Evolutionary conservation across 345 rosid genomes (phyloP), one percentile per base, ranked within the genome.

Genomic region (Trapa incisa): DNA sequence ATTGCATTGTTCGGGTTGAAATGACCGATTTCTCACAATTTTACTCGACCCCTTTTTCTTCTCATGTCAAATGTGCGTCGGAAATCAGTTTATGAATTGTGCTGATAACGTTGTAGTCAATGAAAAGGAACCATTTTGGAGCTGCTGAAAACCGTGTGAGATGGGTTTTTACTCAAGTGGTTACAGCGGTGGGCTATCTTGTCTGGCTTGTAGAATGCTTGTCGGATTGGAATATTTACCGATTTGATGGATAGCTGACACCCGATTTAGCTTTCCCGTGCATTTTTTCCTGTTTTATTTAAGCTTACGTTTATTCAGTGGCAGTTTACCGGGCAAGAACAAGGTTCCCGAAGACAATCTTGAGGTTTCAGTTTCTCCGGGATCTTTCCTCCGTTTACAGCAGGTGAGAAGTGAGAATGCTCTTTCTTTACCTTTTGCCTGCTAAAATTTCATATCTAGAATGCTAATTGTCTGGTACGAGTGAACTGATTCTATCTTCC

Each of bases 321-420:
- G 76, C 83, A 91, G 97, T 84, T 89, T 84, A 67, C 89, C 95
- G 39, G 93, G 76, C 63, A 88, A 83, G 82, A 87, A 78, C 71
- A 76, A 76, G 73, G 67, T 65, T 50, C 81, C 80, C 66, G 87
- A 71, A 81, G 86, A 80, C 70, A 74, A 75, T 75, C 68, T 71
- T 65, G 76, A 72, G 48, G 67, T 71, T 79, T 79, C 82, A 29
- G 38, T 33, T 33, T 32, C 63, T 58, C 79, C 66, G 52, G 86
- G 80, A 74, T 81, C 78, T 75, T 85, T 91, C 67, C 81, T 71
- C 52, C 71, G 78, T 58, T 75, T 70, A 68, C 89, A 86, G 85
- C 86, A 80, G 81, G 99, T 94, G 77, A 79, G 80, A 66, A 56
- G 99, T 94, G 77, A 79, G 80, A 66, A 56, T 69, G 73, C 22